Percentiles rank a stretch among this genome's conserved stretches.
Conservation (phyloP, 1,139 yeast genomes). For the Magnusiomyces fungicola region DNA sequence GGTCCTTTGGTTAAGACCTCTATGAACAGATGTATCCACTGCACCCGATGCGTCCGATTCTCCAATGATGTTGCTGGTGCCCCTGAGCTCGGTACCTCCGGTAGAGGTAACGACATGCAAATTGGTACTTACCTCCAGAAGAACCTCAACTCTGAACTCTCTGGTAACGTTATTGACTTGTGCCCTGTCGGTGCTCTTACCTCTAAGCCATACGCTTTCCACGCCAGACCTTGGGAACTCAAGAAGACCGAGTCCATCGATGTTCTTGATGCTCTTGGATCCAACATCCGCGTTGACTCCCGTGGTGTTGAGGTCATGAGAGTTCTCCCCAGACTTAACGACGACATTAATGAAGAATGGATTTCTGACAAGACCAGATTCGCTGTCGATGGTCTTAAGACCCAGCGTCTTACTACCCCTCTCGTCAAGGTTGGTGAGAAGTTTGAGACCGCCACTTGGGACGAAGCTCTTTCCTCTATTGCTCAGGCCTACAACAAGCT, state of each 20-base stretch:
- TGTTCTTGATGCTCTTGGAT: slow-evolving; percentile 78
- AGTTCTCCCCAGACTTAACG: slow-evolving; percentile 78
- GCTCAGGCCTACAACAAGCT: slow-evolving; percentile 55
- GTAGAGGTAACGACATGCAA: slow-evolving; percentile 89
- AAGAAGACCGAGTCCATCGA: slow-evolving; percentile 85
- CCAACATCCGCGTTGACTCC: slow-evolving; percentile 76
- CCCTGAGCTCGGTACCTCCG: slow-evolving; percentile 81
- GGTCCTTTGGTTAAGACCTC: slow-evolving; percentile 88
- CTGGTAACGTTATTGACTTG: slow-evolving; percentile 81
- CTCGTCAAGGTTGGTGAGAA: slow-evolving; percentile 63
- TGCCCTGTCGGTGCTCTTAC: slow-evolving; percentile 94
- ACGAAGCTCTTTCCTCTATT: slow-evolving; percentile 69
- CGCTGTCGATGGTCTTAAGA: slow-evolving; percentile 79
- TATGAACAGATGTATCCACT: slow-evolving; percentile 90
- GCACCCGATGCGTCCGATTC: slow-evolving; percentile 87
- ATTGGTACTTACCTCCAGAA: slow-evolving; percentile 85
- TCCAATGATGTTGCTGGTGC: slow-evolving; percentile 92
- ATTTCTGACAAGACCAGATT: slow-evolving; percentile 81
- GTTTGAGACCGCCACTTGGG: slow-evolving; percentile 80
- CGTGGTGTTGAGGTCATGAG: slow-evolving; percentile 88
- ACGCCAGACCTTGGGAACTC: slow-evolving; percentile 91
- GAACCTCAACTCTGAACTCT: slow-evolving; percentile 76
- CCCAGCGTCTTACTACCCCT: slow-evolving; percentile 81
- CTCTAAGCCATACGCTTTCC: slow-evolving; percentile 83
- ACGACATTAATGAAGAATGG: slow-evolving; percentile 89